Conservation (phyloP, 176 grass and related monocot genomes). For the Leersia perrieri region DNA sequence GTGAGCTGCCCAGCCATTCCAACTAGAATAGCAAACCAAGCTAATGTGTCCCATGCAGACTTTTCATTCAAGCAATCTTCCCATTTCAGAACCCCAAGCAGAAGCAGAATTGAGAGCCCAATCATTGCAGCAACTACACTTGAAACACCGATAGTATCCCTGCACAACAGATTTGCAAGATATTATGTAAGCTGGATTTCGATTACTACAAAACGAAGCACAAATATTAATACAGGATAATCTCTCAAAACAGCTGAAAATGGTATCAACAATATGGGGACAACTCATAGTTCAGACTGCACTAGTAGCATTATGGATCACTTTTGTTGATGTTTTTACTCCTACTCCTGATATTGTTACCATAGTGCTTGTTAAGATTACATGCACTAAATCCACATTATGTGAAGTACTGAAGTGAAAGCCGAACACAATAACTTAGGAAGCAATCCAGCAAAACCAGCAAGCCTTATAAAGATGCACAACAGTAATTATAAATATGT, state of each 20-base stretch:
- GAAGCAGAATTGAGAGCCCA: constrained; percentile 83
- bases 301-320: neutral
- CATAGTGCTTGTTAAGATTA: neutral
- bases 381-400: neutral
- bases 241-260: neutral
- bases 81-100: constrained; percentile 87
- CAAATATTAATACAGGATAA: neutral
- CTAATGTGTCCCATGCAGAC: constrained; percentile 94
- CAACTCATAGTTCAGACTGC: neutral
- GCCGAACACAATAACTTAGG: neutral
- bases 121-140: constrained; percentile 94
- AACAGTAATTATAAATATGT: neutral
- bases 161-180: constrained; percentile 18
- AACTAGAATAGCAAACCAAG: constrained; percentile 98
- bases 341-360: neutral
- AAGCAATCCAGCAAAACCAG: neutral
- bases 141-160: constrained; percentile 68
- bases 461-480: neutral
- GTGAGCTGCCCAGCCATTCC: constrained; percentile 94
- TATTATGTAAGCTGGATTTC: neutral
- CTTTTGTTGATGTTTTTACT: neutral
- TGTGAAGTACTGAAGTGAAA: neutral
- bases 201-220: neutral
- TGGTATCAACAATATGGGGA: neutral
- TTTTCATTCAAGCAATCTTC: constrained; percentile 96